Evolutionary conservation across 2,329 filamentous ascomycete genomes (phyloP).

Genomic region (Hortaea sp.): DNA sequence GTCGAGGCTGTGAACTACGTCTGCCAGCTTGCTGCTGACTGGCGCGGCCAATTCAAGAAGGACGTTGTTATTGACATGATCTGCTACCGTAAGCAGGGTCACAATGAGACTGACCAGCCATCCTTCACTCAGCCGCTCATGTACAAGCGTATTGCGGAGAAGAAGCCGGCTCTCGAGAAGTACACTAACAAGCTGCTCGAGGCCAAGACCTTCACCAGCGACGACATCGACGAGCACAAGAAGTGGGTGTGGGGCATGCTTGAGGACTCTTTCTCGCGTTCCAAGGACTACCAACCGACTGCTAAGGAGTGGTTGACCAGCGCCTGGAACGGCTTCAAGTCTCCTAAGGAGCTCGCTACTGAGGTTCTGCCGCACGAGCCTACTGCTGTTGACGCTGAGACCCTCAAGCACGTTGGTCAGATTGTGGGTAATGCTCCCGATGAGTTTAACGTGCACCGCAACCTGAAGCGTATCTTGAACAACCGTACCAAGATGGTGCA

Average conservation of each 20-base stretch:
- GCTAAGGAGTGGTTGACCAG: conserved; percentile 98
- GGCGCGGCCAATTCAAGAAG: conserved; percentile 96
- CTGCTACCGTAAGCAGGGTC: conserved; percentile 97
- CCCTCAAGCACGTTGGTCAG: conserved; percentile 70
- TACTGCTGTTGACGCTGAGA: conserved; percentile 65
- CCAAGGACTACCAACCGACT: conserved; percentile 93
- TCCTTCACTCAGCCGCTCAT: conserved; percentile 99
- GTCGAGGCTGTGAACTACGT: conserved; percentile 98
- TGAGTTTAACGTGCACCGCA: conserved; percentile 81
- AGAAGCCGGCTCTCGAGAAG: conserved; percentile 76
- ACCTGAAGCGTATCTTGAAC: conserved; percentile 89
- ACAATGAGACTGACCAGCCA: conserved; percentile 99
- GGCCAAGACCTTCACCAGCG: conserved; percentile 92
- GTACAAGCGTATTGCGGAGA: conserved; percentile 93
- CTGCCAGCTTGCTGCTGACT: conserved; percentile 92
- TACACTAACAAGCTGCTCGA: conserved; percentile 85
- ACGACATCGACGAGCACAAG: conserved; percentile 97
- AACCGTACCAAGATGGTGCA: conserved; percentile 84
- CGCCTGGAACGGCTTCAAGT: conserved; percentile 99
- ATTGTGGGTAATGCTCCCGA: conserved; percentile 71
- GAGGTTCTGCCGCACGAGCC: conserved; percentile 88
- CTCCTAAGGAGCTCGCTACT: conserved; percentile 89
- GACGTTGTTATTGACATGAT: conserved; percentile 97
- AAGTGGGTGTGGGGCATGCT: conserved; percentile 99
- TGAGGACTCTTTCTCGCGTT: conserved; percentile 92